Percentiles rank a stretch among this genome's conserved stretches.
phyloP scores from a whole-genome alignment of 768 basidiomycete species.

The Rhodotorula sphaerocarpa region DNA sequence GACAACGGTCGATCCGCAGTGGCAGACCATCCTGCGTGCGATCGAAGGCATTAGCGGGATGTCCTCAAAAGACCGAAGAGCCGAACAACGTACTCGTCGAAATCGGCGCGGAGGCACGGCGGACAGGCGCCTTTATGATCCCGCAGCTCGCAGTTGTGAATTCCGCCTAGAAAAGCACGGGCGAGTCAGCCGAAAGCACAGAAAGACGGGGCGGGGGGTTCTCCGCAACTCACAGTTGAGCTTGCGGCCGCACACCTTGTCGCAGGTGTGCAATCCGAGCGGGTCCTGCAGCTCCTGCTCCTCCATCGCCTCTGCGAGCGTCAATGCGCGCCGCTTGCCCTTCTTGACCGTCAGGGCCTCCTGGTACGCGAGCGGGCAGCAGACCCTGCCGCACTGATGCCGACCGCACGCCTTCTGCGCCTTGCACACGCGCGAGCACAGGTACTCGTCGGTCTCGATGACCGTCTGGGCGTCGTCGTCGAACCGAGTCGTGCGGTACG shows the following conservation, averaged over 20 bases:
- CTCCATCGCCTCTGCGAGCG: conserved; percentile 39
- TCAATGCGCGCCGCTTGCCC: conserved; percentile 52
- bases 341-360: conserved; percentile 51
- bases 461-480: conserved; percentile 21
- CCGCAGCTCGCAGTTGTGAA: conserved; percentile 61
- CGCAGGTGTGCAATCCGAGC: conserved; percentile 37
- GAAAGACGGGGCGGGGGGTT: conserved; percentile 9
- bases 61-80: background rate
- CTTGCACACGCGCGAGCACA: conserved; percentile 71
- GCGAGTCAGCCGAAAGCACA: background rate
- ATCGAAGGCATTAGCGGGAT: background rate
- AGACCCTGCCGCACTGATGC: conserved; percentile 74
- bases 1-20: conserved; percentile 74
- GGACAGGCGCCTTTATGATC: conserved; percentile 64
- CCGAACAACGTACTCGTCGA: conserved; percentile 61
- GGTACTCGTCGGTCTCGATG: conserved; percentile 51
- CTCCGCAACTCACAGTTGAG: conserved; percentile 38
- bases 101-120: conserved; percentile 75
- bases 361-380: conserved; percentile 73
- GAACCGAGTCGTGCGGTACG: conserved; percentile 33
- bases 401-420: conserved; percentile 73
- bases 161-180: conserved; percentile 7
- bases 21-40: conserved; percentile 57
- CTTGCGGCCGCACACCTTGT: conserved; percentile 38
- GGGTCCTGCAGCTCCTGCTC: conserved; percentile 52